Evolutionary conservation across 2,329 filamentous ascomycete species (phyloP).

Genomic region (Parastagonospora nodorum): DNA sequence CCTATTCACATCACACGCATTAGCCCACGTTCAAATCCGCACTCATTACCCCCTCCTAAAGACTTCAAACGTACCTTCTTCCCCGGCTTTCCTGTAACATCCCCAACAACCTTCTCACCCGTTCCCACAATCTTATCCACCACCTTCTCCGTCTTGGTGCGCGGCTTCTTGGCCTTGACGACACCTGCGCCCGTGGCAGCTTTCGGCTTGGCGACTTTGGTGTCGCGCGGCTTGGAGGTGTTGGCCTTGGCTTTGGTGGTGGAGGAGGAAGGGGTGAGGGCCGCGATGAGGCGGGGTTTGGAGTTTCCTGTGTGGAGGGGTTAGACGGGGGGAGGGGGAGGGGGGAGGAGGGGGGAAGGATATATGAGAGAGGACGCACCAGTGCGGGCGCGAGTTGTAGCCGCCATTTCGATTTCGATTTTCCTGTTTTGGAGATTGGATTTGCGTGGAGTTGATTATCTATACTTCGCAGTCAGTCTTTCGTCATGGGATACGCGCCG

Average conservation of each 20-base stretch:
- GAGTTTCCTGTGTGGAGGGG: conserved; percentile 34
- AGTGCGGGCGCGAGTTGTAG: conserved; percentile 43
- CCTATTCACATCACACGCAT: conserved; percentile 3
- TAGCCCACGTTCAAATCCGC: not conserved
- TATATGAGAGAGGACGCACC: conserved; percentile 35
- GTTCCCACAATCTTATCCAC: conserved; percentile 33
- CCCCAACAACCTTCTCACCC: conserved; percentile 27
- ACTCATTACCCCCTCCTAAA: not conserved
- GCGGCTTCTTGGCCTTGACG: conserved; percentile 26
- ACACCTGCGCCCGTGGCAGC: conserved; percentile 9
- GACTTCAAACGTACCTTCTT: conserved; percentile 32
- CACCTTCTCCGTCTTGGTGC: conserved; percentile 33
- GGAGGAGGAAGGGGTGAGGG: conserved; percentile 52
- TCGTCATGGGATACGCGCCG: no score
- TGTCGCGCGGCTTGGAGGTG: conserved; percentile 41
- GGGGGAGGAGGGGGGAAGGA: conserved; percentile 21
- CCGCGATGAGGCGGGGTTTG: conserved; percentile 58
- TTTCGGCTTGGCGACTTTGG: conserved; percentile 41
- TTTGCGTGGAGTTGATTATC: no score
- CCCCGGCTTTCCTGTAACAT: conserved; percentile 29
- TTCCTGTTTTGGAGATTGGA: no score
- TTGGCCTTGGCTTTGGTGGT: conserved; percentile 51
- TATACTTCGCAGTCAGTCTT: not conserved
- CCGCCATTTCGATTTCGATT: conserved; percentile 21
- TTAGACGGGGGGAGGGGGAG: not conserved